These are phyloP conservation scores for Cercophora newfieldiana DNA, from an alignment of 495 filamentous ascomycete genomes.

Conservation along the genomic window DNA sequence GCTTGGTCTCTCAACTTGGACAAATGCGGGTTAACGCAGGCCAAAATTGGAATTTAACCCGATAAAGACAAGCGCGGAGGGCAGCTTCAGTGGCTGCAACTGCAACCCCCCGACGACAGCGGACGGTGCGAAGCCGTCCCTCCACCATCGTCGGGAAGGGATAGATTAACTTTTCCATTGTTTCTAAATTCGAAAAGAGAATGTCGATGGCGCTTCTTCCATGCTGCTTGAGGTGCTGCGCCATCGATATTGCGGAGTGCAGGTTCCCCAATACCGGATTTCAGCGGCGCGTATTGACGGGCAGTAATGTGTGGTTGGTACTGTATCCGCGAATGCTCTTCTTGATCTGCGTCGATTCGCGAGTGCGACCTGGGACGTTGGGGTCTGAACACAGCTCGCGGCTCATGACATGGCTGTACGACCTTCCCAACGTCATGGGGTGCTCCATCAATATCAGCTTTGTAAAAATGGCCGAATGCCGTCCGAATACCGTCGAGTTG, in stretches of 20 bases:
- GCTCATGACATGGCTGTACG: no score
- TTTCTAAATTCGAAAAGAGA: not conserved
- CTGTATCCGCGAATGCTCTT: no score
- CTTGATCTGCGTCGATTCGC: no score
- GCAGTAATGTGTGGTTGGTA: no score
- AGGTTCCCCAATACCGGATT: not conserved
- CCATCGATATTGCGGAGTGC: not conserved
- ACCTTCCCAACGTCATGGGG: no score
- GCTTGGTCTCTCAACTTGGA: not conserved
- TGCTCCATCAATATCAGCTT: no score
- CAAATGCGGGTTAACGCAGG: not conserved
- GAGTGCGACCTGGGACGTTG: no score
- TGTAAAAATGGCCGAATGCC: no score
- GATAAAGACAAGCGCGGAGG: not conserved
- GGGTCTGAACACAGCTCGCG: no score
- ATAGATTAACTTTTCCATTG: not conserved
- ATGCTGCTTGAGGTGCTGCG: not conserved
- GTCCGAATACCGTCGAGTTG: no score
- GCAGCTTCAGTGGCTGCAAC: not conserved
- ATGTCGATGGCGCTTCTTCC: not conserved
- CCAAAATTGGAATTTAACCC: not conserved
- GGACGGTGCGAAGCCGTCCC: not conserved
- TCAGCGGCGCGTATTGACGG: no score
- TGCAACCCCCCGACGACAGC: not conserved
- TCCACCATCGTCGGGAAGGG: not conserved